Conservation (phyloP, 768 basidiomycete species). For the Kwoniella sp. region DNA sequence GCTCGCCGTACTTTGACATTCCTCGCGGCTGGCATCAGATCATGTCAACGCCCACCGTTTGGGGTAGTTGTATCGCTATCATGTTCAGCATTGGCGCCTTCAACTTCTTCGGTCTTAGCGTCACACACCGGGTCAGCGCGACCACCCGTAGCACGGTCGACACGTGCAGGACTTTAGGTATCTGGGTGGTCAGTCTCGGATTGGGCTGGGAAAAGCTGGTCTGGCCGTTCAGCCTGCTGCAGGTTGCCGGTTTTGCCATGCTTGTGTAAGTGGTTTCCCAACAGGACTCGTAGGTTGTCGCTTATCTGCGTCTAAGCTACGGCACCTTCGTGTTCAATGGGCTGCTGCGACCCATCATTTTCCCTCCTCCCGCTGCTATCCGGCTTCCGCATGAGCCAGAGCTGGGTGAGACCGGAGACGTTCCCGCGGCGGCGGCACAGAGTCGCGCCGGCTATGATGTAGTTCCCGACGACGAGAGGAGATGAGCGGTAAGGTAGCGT, state of each 20-base stretch:
- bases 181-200: conserved; percentile 80
- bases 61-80: conserved; percentile 66
- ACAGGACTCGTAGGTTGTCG: neutral
- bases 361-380: conserved; percentile 54
- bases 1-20: conserved; percentile 68
- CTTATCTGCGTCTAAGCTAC: conserved; percentile 56
- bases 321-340: conserved; percentile 95
- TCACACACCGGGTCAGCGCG: conserved; percentile 88
- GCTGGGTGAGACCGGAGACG: conserved; percentile 74
- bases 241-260: conserved; percentile 76
- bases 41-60: conserved; percentile 67
- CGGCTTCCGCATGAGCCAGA: conserved; percentile 61
- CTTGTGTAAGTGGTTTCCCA: conserved; percentile 66
- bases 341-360: conserved; percentile 66
- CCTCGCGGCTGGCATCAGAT: conserved; percentile 85
- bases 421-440: conserved; percentile 64
- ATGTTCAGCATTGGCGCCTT: conserved; percentile 72
- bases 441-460: conserved; percentile 83
- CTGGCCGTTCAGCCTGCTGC: conserved; percentile 74
- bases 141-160: conserved; percentile 83
- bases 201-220: conserved; percentile 85
- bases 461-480: conserved; percentile 50
- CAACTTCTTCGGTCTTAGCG: conserved; percentile 86
- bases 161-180: conserved; percentile 89
- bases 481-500: no score